Percentiles rank a stretch among this genome's conserved stretches.
Evolutionary conservation across 345 rosid genomes (phyloP).

Genomic region (Eucalyptus camaldulensis): DNA sequence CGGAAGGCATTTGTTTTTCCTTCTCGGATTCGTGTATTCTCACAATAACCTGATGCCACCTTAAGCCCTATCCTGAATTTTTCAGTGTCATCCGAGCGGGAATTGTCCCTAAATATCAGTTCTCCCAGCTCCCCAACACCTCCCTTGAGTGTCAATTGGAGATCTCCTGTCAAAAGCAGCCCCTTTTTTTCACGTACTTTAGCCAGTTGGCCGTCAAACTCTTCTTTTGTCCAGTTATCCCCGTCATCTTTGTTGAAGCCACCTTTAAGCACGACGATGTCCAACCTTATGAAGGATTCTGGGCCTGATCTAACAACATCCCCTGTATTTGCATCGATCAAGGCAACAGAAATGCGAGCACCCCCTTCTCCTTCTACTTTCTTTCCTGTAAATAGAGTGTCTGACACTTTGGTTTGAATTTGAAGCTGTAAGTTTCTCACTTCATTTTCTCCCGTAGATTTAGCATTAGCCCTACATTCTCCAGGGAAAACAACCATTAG

Average conservation of each 20-base stretch:
- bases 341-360: constrained; percentile 4
- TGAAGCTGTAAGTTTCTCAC: constrained; percentile 19
- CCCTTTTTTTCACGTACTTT: constrained; percentile 13
- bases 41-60: not conserved
- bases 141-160: not conserved
- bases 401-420: not conserved
- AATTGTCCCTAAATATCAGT: not conserved
- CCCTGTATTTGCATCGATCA: constrained; percentile 16
- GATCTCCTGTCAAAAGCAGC: not conserved
- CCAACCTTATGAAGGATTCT: constrained; percentile 12
- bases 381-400: not conserved
- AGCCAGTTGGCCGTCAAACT: constrained; percentile 13
- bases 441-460: constrained; percentile 2
- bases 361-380: constrained; percentile 22
- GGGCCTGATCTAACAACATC: constrained; percentile 7
- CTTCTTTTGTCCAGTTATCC: constrained; percentile 12
- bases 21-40: not conserved
- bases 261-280: constrained; percentile 20
- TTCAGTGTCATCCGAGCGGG: not conserved
- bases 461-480: not conserved
- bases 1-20: not conserved
- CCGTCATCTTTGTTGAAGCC: constrained; percentile 19
- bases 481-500: not conserved
- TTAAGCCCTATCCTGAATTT: not conserved
- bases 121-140: constrained; percentile 1